Conservation (phyloP, 768 basidiomycete genomes). For the Royoungia palumana region DNA sequence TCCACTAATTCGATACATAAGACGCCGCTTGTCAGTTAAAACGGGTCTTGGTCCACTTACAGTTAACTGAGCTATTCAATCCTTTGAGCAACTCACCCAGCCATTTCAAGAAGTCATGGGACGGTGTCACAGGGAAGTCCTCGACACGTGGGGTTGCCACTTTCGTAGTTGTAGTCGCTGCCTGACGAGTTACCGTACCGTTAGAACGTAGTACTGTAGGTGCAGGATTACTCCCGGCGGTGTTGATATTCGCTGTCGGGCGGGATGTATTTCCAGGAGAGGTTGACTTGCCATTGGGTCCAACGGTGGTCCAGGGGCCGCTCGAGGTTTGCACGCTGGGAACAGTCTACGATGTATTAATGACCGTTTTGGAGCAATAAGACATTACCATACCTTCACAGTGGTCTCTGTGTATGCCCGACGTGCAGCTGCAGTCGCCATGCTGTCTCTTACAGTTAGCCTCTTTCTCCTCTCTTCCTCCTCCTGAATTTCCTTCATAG, state of each 20-base stretch:
- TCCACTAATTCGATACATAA: slow-evolving; percentile 59
- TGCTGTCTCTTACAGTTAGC: slow-evolving; percentile 55
- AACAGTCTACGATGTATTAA: slow-evolving; percentile 31
- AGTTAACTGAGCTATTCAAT: slow-evolving; percentile 51
- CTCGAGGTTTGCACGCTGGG: slow-evolving; percentile 35
- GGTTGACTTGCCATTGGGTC: slow-evolving; percentile 63
- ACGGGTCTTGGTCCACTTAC: slow-evolving; percentile 34
- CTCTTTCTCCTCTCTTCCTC: slow-evolving; percentile 91
- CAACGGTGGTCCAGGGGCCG: slow-evolving; percentile 85
- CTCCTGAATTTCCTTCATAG: slow-evolving; percentile 98
- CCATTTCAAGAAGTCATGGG: slow-evolving; percentile 93
- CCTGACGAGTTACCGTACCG: slow-evolving; percentile 37
- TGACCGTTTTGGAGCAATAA: neutral
- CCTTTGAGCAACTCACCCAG: slow-evolving; percentile 80
- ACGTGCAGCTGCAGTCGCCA: slow-evolving; percentile 53
- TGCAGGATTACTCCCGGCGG: slow-evolving; percentile 27
- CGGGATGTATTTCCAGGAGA: slow-evolving; percentile 33
- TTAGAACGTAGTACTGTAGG: slow-evolving; percentile 36
- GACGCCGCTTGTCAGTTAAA: slow-evolving; percentile 6
- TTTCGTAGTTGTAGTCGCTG: slow-evolving; percentile 34
- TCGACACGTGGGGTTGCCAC: slow-evolving; percentile 44
- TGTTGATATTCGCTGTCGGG: slow-evolving; percentile 32
- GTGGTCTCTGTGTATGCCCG: slow-evolving; percentile 79
- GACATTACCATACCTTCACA: slow-evolving; percentile 51
- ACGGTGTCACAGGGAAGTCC: slow-evolving; percentile 64